A percentile compares a stretch with the other conserved stretches of the same genome.
phyloP scores from a whole-genome alignment of 2,329 filamentous ascomycete species.

The Cadophora sp. region DNA sequence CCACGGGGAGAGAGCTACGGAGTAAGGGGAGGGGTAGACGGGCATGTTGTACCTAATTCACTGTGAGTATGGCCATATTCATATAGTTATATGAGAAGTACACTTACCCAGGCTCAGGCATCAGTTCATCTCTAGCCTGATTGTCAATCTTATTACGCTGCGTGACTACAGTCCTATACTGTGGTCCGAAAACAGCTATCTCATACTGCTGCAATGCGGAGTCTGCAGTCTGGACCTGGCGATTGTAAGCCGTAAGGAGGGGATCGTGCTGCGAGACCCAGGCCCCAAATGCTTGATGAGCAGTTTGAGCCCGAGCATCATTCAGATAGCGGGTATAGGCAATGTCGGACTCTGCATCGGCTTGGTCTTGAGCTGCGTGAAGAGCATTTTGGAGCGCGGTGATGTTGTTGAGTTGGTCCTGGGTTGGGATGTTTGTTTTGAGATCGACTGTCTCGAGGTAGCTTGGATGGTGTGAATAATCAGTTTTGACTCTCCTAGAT shows the following conservation, averaged over 20 bases:
- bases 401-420: slow-evolving; percentile 21
- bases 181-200: slow-evolving; percentile 22
- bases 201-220: slow-evolving; percentile 27
- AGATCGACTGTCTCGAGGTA: slow-evolving; percentile 26
- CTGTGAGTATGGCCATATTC: no score
- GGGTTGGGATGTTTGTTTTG: slow-evolving; percentile 15
- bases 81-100: no score
- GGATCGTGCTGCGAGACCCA: slow-evolving; percentile 21
- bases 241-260: slow-evolving; percentile 18
- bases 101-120: slow-evolving; percentile 11
- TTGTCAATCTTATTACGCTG: slow-evolving; percentile 26
- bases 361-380: slow-evolving; percentile 20
- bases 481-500: not conserved
- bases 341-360: slow-evolving; percentile 13
- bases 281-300: slow-evolving; percentile 23
- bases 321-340: slow-evolving; percentile 22
- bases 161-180: slow-evolving; percentile 18
- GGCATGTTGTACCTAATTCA: slow-evolving; percentile 26
- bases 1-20: slow-evolving; percentile 20
- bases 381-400: slow-evolving; percentile 16
- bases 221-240: slow-evolving; percentile 21
- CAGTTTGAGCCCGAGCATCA: slow-evolving; percentile 24
- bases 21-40: slow-evolving; percentile 17
- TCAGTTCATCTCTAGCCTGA: slow-evolving; percentile 21
- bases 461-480: not conserved